Base-by-base conservation (phyloP, 2,329 filamentous ascomycete species). In the Xylariaceae sp. region DNA sequence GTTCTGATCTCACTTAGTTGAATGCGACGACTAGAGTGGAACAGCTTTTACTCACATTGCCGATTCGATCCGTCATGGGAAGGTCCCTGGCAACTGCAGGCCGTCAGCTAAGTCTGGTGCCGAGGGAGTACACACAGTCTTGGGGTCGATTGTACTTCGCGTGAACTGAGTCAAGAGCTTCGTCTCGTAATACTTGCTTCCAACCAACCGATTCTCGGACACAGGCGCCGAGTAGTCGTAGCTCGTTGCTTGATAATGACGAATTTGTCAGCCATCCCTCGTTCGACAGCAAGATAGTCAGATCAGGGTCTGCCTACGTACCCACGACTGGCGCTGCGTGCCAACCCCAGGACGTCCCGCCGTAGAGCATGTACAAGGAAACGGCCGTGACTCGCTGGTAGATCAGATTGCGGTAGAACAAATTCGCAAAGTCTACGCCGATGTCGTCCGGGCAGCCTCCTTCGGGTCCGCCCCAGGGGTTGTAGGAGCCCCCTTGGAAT, bases 181-280 rank as follows among this genome's bases (percentile, higher is more conserved):
- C 0, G 73, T 78, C 52, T 80, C 76, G 37, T 72, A 72, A 48
- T 71, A 80, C 48, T 80, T 80, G 44, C 64, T 65, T 27, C 68
- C 67, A 14, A 80, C 70, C 8, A 59, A 59, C 10, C 76, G 65
- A 44, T 70, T 71, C 47, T 78, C 74, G 1, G 69, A 70, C 12
- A 80, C 74, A 0, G 76, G 75, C 4, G 73, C 70, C 5, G 70
- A 75, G 49, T 80, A 80, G 49, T 80, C 77, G 43, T 80, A 80
- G 19, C 71, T 77, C 3, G 70, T 73, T 2, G 67, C 73, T 19
- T 35, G 2, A 16, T 1, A 9, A n/a, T n/a, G n/a, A n/a, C n/a
- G n/a, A n/a, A n/a, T n/a, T n/a, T n/a, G n/a, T n/a, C n/a, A n/a
- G n/a, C n/a, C n/a, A n/a, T n/a, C n/a, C n/a, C n/a, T n/a, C n/a